Conservation (phyloP, 1,139 yeast genomes). For the Arxiozyma bovina region DNA sequence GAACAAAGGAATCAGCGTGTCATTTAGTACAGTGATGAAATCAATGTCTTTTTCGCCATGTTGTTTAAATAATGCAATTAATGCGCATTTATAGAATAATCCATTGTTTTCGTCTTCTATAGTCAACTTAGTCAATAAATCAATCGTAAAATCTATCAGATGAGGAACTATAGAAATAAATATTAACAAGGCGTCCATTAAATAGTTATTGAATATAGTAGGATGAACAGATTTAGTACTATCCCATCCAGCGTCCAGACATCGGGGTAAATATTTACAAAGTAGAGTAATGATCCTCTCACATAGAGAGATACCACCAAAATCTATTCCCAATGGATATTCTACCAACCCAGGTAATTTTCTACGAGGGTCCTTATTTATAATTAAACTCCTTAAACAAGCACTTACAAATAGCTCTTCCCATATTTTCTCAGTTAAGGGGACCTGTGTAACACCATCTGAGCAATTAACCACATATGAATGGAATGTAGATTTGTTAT, state of each 20-base stretch:
- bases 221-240: constrained; percentile 51
- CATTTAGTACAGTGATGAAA: constrained; percentile 56
- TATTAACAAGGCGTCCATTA: constrained; percentile 66
- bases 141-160: constrained; percentile 49
- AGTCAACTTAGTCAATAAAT: constrained; percentile 41
- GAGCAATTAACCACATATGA: constrained; percentile 32
- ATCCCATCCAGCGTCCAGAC: constrained; percentile 56
- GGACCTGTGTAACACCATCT: constrained; percentile 18
- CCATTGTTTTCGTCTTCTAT: constrained; percentile 40
- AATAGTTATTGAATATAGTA: constrained; percentile 56
- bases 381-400: constrained; percentile 61
- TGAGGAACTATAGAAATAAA: constrained; percentile 56
- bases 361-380: constrained; percentile 57
- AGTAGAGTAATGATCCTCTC: constrained; percentile 51
- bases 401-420: constrained; percentile 65
- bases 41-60: constrained; percentile 55
- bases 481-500: constrained; percentile 41
- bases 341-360: constrained; percentile 47
- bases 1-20: constrained; percentile 37
- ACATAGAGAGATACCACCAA: constrained; percentile 36
- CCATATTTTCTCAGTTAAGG: constrained; percentile 46
- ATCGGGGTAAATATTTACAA: constrained; percentile 56
- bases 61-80: constrained; percentile 28
- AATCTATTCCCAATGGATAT: constrained; percentile 36
- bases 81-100: constrained; percentile 43